Base-by-base conservation (phyloP, 495 filamentous ascomycete genomes). In the Penicillium parvum region DNA sequence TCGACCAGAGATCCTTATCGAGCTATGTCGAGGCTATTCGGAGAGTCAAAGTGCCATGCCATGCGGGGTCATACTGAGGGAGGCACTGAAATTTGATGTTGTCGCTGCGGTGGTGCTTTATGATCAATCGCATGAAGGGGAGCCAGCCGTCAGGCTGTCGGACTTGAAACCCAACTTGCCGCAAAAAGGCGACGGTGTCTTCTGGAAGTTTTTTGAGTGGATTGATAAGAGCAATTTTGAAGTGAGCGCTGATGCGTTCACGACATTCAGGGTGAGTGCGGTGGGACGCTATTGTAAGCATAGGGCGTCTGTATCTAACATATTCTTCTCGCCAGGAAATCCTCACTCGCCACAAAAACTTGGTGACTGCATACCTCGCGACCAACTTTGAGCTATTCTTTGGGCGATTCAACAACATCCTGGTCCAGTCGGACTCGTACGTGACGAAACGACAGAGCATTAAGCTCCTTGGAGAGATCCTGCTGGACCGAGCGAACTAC, bases 131-230 rank as follows among this genome's bases (percentile, higher is more conserved):
- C 70, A 73, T 10, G 75, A 79, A 34, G 81, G 79, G 3, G 70
- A 73, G 45, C 51, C 66, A 5, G 70, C 65, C 2, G 69, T 73
- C 35, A 67, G 73, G 38, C 65, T 90, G 5, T 77, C 68, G 2
- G 82, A 77, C 1, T 78, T 94, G 42, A 80, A 89, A 49, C 75
- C 78, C 15, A 78, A 81, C 18, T 61, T 75, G 9, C 77, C 72
- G 20, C 83, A 88, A 49, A 80, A 71, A 8, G 89, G 89, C 12
- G 72, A 77, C 10, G 90, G 90, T 0, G 78, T 96, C 2, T 96
- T 99, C 59, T 99, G 94, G 94, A 79, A 75, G n/a, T 97, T 97
- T 66, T 99, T 99, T 57, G 78, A 86, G 34, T 99, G 90, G 86
- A 95, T 99, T 43, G 88, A 97, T 60, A 82, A 85, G 56, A 84